Evolutionary conservation across 192 early-diverging fungal genomes (phyloP), one percentile per base, ranked within the genome.

Genomic region (Dispira parvispora): DNA sequence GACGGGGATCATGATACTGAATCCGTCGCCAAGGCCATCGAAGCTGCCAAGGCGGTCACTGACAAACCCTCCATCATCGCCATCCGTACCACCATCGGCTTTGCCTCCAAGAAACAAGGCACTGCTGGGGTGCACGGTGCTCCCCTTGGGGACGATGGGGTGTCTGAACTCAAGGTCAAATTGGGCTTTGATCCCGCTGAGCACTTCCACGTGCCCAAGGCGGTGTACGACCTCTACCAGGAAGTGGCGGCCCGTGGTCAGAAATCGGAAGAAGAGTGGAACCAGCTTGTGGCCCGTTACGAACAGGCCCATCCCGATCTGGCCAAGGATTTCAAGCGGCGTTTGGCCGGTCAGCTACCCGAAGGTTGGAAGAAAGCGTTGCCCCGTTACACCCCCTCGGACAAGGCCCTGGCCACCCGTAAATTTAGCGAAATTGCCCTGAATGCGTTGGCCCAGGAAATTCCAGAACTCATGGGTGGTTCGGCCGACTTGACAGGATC

Each of bases 401-500:
- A 93, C 74, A 70, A 87, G 63, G 56, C 90, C 12, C 75, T 82
- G 47, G 93, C 89, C 11, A 95, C 92, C 20, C 81, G 93, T 65
- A 96, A 96, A 76, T 76, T 87, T 54, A 90, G 89, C 16, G 91
- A 96, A 74, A 75, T 42, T 45, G 86, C 92, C 45, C 71, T 99
- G 66, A 89, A 87, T 71, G 81, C 84, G 47, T 69, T 97, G 52
- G 85, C 91, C 20, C 79, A 83, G 18, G 45, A 74, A 21, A 32
- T 96, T 45, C 90, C 92, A 8, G 93, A 96, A 70, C 78, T 96
- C 11, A 70, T 96, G 52, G 84, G 91, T 68, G 96, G 96, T 26
- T 97, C 94, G 38, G 96, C 96, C 16, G 96, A 99, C 75, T 74
- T 99, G 71, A 96, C 94, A 46, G 89, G 82, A 42, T 96, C 94